Evolutionary conservation across 176 grass and related monocot species (phyloP).

Genomic region (Zoysia pacifica): DNA sequence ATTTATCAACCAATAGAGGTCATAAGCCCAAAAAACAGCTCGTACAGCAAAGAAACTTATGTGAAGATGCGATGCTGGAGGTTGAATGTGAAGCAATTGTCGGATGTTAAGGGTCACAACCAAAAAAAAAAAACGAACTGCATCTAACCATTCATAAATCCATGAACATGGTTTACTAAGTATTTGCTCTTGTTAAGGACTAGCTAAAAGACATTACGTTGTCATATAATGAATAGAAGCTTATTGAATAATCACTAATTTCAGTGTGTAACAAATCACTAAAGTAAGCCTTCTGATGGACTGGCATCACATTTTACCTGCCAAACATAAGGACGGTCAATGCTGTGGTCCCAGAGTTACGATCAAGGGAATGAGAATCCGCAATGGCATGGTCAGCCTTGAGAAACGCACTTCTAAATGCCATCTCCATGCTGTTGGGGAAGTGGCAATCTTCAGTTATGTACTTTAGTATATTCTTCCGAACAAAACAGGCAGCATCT

Average conservation of each 20-base stretch:
- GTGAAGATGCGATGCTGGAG: slow-evolving; percentile 17
- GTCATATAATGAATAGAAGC: neutral
- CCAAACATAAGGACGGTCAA: slow-evolving; percentile 77
- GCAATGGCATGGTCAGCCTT: slow-evolving; percentile 84
- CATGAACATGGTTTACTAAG: neutral
- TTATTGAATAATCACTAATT: slow-evolving; percentile 1
- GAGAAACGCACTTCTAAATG: slow-evolving; percentile 70
- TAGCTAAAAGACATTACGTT: slow-evolving; percentile 18
- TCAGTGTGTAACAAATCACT: neutral
- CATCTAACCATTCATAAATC: slow-evolving; percentile 16
- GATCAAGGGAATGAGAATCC: slow-evolving; percentile 85
- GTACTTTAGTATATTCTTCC: slow-evolving; percentile 82
- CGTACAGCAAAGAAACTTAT: slow-evolving; percentile 40
- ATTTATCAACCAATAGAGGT: slow-evolving; percentile 21
- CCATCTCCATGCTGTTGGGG: slow-evolving; percentile 65
- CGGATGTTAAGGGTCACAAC: slow-evolving; percentile 2
- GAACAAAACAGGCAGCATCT: slow-evolving; percentile 87
- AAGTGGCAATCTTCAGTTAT: slow-evolving; percentile 87
- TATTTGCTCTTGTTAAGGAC: slow-evolving; percentile 10
- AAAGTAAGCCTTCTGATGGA: slow-evolving; percentile 12
- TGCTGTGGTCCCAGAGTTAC: slow-evolving; percentile 83
- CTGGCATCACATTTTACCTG: slow-evolving; percentile 50
- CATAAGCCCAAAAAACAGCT: slow-evolving; percentile 24
- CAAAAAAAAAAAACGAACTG: neutral
- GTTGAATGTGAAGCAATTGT: slow-evolving; percentile 28